phyloP scores from a whole-genome alignment of 257 asterid genomes.

The Lantana camara region DNA sequence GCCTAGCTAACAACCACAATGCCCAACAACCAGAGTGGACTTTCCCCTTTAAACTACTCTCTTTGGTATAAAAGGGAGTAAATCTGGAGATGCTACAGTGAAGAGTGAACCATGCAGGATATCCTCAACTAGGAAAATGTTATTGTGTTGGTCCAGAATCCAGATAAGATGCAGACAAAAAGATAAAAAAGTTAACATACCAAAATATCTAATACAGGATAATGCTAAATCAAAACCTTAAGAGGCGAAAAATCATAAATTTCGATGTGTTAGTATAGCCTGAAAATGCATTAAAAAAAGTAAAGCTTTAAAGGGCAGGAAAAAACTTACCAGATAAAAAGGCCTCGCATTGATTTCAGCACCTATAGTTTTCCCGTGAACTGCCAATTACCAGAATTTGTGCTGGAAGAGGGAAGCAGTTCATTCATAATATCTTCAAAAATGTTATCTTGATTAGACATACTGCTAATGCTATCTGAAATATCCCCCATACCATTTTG shows the following conservation, averaged over 20 bases:
- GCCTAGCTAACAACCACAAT: neutral
- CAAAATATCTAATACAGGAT: conserved; percentile 17
- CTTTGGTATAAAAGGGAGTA: neutral
- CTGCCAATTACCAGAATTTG: conserved; percentile 54
- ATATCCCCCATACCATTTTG: conserved; percentile 33
- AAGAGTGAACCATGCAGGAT: neutral
- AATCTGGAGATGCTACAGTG: conserved; percentile 6
- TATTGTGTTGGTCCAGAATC: neutral
- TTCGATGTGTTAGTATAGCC: conserved; percentile 3
- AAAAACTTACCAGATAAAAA: conserved; percentile 35
- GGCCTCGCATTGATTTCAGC: conserved; percentile 25
- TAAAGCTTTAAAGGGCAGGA: conserved; percentile 3
- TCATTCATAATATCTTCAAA: conserved; percentile 55
- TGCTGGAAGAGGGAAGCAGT: conserved; percentile 52
- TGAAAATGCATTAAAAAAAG: neutral
- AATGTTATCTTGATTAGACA: conserved; percentile 53
- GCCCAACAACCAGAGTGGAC: neutral
- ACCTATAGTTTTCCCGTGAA: conserved; percentile 51
- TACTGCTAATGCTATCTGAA: conserved; percentile 39
- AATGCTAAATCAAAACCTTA: conserved; percentile 3
- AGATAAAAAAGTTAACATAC: neutral
- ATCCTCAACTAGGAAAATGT: neutral
- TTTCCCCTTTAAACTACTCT: neutral
- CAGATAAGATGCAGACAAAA: conserved; percentile 1
- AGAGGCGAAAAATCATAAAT: conserved; percentile 8